These are phyloP conservation scores for Ilyonectria robusta DNA, from an alignment of 2,329 filamentous ascomycete genomes.

Conservation along the genomic window DNA sequence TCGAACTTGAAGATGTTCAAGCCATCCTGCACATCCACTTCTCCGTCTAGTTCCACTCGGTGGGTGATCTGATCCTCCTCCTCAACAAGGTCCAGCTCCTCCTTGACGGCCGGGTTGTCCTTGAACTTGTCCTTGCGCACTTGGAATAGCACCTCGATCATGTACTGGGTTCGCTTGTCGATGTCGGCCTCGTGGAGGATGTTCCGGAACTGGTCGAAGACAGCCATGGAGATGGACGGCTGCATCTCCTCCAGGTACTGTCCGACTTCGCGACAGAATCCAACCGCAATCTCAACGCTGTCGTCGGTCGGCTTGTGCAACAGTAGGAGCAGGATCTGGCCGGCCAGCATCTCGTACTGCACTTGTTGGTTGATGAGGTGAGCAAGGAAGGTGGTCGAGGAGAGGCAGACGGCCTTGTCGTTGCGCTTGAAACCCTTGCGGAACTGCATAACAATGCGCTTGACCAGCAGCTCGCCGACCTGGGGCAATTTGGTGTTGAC, in stretches of 20 bases:
- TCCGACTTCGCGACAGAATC: constrained; percentile 91
- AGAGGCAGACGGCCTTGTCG: constrained; percentile 95
- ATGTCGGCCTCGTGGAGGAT: constrained; percentile 98
- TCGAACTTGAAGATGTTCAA: constrained; percentile 98
- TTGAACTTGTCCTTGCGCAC: constrained; percentile 97
- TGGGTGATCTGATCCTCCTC: constrained; percentile 99
- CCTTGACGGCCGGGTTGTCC: constrained; percentile 90
- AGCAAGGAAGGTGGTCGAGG: constrained; percentile 93
- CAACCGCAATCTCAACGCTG: constrained; percentile 97
- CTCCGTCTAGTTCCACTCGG: constrained; percentile 83
- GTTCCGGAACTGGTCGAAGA: constrained; percentile 96
- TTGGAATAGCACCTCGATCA: constrained; percentile 98
- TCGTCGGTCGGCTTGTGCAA: constrained; percentile 97
- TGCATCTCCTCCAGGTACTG: constrained; percentile 98
- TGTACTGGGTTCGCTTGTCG: constrained; percentile 98
- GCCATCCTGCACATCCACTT: constrained; percentile 86
- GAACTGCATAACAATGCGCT: constrained; percentile 90
- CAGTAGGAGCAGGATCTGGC: constrained; percentile 91
- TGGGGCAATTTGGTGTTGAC: constrained; percentile 98
- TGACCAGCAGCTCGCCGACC: constrained; percentile 91
- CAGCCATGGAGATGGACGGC: constrained; percentile 84
- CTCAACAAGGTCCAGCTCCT: constrained; percentile 95
- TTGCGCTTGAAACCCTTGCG: constrained; percentile 96
- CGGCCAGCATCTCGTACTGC: constrained; percentile 91
- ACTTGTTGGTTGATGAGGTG: constrained; percentile 98